These are phyloP conservation scores for Ustilago sp. DNA, from an alignment of 1,284 basidiomycete genomes.

Conservation along the genomic window DNA sequence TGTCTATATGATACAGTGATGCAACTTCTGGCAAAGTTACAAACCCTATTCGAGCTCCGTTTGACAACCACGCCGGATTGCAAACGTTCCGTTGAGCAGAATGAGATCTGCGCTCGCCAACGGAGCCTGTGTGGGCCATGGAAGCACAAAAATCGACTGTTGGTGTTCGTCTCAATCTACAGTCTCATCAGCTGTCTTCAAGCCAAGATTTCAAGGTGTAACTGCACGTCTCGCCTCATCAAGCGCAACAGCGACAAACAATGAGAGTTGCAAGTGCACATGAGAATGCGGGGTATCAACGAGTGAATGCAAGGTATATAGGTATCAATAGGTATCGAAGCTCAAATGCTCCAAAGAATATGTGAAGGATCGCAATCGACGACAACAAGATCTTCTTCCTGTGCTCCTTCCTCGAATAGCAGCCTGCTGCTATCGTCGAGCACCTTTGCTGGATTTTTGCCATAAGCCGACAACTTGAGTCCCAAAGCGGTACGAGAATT, in stretches of 20 bases:
- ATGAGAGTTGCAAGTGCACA: neutral
- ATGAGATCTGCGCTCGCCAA: too few species aligned
- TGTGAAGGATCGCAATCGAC: conserved; percentile 38
- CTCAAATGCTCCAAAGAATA: conserved; percentile 33
- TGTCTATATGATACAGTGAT: too few species aligned
- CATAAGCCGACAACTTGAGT: conserved; percentile 17
- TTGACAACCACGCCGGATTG: too few species aligned
- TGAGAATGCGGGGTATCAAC: conserved; percentile 2
- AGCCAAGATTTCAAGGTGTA: too few species aligned
- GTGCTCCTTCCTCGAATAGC: conserved; percentile 41
- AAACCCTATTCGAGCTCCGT: too few species aligned
- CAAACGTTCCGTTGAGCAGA: too few species aligned
- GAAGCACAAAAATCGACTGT: too few species aligned
- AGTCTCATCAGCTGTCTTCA: too few species aligned
- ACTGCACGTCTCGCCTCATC: too few species aligned
- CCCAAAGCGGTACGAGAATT: conserved; percentile 19
- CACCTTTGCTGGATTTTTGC: conserved; percentile 21
- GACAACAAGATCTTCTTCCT: conserved; percentile 38
- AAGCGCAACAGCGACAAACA: neutral
- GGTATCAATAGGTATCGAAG: neutral
- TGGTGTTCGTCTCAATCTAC: too few species aligned
- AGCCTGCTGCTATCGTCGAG: conserved; percentile 33
- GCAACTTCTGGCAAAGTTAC: too few species aligned
- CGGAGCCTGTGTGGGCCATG: too few species aligned
- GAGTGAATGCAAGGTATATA: neutral